Evolutionary conservation across 148 eudicot species (phyloP).

Genomic region (Amaranthus hypochondriacus): DNA sequence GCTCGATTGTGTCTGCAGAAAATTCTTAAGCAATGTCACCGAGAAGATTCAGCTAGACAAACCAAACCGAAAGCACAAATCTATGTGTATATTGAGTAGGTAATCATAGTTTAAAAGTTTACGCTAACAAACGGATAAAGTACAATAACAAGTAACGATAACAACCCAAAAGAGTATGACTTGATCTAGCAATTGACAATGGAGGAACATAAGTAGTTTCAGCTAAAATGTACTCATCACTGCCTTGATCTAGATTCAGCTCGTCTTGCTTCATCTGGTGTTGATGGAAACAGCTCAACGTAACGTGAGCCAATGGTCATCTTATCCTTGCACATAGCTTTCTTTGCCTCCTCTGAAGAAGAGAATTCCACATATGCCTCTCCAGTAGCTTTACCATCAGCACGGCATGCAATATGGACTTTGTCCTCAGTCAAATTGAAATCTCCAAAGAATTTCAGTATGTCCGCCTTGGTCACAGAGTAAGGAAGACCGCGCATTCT

Average conservation of each 20-base stretch:
- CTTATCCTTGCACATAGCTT: constrained; percentile 83
- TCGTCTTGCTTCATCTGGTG: constrained; percentile 62
- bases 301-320: constrained; percentile 78
- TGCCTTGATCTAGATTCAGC: constrained; percentile 68
- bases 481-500: constrained; percentile 86
- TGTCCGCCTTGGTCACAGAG: constrained; percentile 55
- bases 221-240: constrained; percentile 19
- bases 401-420: constrained; percentile 55
- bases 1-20: no score
- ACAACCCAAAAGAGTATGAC: constrained; percentile 8
- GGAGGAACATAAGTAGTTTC: background rate
- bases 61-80: background rate
- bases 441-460: constrained; percentile 57
- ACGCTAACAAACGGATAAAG: constrained; percentile 6
- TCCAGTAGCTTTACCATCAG: constrained; percentile 86
- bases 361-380: constrained; percentile 83
- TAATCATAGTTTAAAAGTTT: constrained; percentile 5
- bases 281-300: constrained; percentile 82
- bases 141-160: background rate
- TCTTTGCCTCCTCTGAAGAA: constrained; percentile 78
- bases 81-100: background rate
- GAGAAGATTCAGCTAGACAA: background rate
- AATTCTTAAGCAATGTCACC: background rate
- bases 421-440: constrained; percentile 50
- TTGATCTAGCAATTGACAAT: constrained; percentile 12